These are phyloP conservation scores for Gaeumannomyces sp. DNA, from an alignment of 2,329 filamentous ascomycete genomes.

Conservation along the genomic window DNA sequence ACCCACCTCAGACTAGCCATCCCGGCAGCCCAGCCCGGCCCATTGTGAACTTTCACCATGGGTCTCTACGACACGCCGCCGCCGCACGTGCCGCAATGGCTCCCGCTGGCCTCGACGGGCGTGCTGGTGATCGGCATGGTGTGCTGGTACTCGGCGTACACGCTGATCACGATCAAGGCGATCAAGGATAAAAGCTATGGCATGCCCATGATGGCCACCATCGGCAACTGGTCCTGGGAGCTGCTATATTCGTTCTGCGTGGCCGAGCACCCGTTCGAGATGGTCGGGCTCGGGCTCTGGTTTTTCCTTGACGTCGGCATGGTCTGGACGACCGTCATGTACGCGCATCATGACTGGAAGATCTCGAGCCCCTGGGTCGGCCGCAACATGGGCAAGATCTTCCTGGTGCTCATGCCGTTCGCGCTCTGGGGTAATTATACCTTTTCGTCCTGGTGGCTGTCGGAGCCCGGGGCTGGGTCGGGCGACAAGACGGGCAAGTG, in stretches of 20 bases:
- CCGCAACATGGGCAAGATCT: constrained; percentile 25
- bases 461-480: constrained; percentile 27
- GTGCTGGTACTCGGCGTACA: constrained; percentile 37
- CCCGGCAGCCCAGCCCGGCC: too few species aligned
- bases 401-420: constrained; percentile 29
- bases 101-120: constrained; percentile 28
- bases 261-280: constrained; percentile 37
- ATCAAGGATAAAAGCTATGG: constrained; percentile 40
- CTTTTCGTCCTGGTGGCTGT: constrained; percentile 43
- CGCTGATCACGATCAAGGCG: constrained; percentile 40
- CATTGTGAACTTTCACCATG: neutral
- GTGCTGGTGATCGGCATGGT: constrained; percentile 31
- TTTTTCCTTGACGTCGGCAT: constrained; percentile 43
- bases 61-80: constrained; percentile 29
- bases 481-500: constrained; percentile 40
- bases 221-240: constrained; percentile 48
- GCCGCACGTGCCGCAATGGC: constrained; percentile 26
- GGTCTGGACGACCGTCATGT: constrained; percentile 37
- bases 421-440: constrained; percentile 33
- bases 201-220: constrained; percentile 42
- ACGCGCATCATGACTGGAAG: constrained; percentile 33
- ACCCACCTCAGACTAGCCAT: too few species aligned
- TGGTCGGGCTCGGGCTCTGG: constrained; percentile 40
- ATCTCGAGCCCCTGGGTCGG: constrained; percentile 32
- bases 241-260: constrained; percentile 42